Evolutionary conservation across 1,284 basidiomycete genomes (phyloP), one percentile per base, ranked within the genome.

Genomic region (Ustilago cynodontis): DNA sequence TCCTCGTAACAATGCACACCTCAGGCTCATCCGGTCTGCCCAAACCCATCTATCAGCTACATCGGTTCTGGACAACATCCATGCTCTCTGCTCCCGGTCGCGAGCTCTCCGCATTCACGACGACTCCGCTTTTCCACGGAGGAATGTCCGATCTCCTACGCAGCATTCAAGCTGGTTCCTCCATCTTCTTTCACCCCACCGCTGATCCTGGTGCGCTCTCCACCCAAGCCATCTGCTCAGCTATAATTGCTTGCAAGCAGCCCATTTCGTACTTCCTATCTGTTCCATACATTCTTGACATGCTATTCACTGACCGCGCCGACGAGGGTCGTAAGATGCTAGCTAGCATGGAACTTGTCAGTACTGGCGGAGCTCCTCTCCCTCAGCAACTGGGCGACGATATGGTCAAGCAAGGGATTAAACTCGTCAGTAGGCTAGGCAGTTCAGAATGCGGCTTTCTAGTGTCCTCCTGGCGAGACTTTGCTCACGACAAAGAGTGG

Each of bases 1-100:
- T 88, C 2, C 86, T 88, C 13, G 88, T 90, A 11, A 88, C 91
- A 59, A 86, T 91, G n/a, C 91, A 91, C 73, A 91, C 90, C 3
- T 89, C 88, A 1, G 90, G 91, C 39, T 90, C 90, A 14, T 90
- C 89, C 7, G 87, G 89, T 26, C 86, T 87, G 55, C 87, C 87
- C 10, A 89, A 90, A 78, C 81, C 50, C 49, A 82, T 68, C 74
- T 86, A 64, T 80, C 80, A 81, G 29, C 62, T 72, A 11, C 73
- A 86, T 54, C 82, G 82, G 20, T 80, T 80, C 59, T 82, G 80
- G 80, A 74, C 79, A 13, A 28, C 61, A 0, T 76, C 78, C 6
- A 59, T 80, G 37, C 45, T 65, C 53, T 58, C 70, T 14, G 80
- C 80, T 1, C 43, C 63, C 22, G 78, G 80, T 3, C 47, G 69